Percentiles rank a stretch among this genome's conserved stretches.
Evolutionary conservation across 2,329 filamentous ascomycete species (phyloP).

Genomic region (Periconia sp.): DNA sequence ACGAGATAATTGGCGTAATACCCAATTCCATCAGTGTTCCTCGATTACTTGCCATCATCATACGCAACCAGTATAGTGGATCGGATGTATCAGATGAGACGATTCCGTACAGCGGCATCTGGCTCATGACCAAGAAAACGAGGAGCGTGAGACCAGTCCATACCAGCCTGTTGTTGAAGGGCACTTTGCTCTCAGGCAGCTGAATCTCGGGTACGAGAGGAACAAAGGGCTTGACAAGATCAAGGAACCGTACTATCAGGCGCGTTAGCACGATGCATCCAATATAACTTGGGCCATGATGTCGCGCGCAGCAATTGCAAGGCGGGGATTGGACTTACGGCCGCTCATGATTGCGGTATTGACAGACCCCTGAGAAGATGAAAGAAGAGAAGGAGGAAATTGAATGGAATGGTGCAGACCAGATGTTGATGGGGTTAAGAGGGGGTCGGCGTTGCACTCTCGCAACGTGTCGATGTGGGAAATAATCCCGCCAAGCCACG

Average conservation of each 20-base stretch:
- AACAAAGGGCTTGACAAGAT: slow-evolving; percentile 99
- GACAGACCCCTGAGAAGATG: slow-evolving; percentile 33
- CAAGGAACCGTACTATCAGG: slow-evolving; percentile 88
- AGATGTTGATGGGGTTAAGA: slow-evolving; percentile 30
- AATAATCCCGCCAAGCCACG: slow-evolving; percentile 19
- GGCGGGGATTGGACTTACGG: slow-evolving; percentile 51
- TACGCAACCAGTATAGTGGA: slow-evolving; percentile 98
- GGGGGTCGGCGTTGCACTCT: slow-evolving; percentile 30
- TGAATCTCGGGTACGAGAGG: slow-evolving; percentile 96
- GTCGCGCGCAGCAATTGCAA: slow-evolving; percentile 22
- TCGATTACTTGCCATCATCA: slow-evolving; percentile 99
- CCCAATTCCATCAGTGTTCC: slow-evolving; percentile 95
- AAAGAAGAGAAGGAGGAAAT: slow-evolving; percentile 36
- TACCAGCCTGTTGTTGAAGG: slow-evolving; percentile 82
- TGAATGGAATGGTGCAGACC: slow-evolving; percentile 27
- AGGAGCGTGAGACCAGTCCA: slow-evolving; percentile 72
- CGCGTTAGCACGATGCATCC: slow-evolving; percentile 20
- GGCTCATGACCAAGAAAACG: slow-evolving; percentile 99
- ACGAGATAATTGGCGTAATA: slow-evolving; percentile 97
- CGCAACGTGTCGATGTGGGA: slow-evolving; percentile 35
- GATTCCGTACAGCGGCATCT: slow-evolving; percentile 95
- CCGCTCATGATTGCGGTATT: slow-evolving; percentile 58
- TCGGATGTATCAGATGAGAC: slow-evolving; percentile 95
- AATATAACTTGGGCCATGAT: slow-evolving; percentile 10
- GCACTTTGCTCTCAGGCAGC: slow-evolving; percentile 89